These are phyloP conservation scores for Alternaria gaisen DNA, from an alignment of 2,329 filamentous ascomycete genomes.

Conservation along the genomic window DNA sequence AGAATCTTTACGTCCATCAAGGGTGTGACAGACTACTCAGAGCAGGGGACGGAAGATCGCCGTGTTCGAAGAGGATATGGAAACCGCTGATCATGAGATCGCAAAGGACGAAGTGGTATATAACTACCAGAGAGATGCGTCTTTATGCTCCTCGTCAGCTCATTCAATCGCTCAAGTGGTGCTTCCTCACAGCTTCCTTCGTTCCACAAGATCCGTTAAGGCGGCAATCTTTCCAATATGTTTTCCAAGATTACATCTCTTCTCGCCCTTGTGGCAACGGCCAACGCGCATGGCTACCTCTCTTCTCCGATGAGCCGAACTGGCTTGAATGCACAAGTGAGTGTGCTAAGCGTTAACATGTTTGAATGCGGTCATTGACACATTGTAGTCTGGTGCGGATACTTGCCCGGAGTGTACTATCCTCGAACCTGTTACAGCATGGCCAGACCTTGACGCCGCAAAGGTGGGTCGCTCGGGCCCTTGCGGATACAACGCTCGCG, in stretches of 20 bases:
- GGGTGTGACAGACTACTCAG: background rate
- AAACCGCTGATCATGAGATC: background rate
- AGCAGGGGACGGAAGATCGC: background rate
- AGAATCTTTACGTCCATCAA: background rate
- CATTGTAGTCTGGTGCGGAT: slow-evolving; percentile 32
- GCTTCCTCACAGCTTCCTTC: background rate
- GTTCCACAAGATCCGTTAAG: background rate
- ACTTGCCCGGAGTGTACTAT: slow-evolving; percentile 49
- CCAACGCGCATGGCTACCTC: slow-evolving; percentile 45
- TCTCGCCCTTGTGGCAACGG: slow-evolving; percentile 30
- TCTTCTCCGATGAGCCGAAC: slow-evolving; percentile 46
- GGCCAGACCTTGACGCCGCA: slow-evolving; percentile 42
- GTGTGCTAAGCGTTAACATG: background rate
- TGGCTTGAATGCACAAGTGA: slow-evolving; percentile 43
- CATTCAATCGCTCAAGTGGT: background rate
- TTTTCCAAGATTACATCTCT: slow-evolving; percentile 22
- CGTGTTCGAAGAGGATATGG: background rate
- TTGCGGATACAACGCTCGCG: slow-evolving; percentile 49
- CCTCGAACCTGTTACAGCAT: slow-evolving; percentile 45
- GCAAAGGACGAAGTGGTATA: background rate
- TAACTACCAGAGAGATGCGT: background rate
- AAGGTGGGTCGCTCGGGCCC: slow-evolving; percentile 44
- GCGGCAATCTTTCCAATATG: slow-evolving; percentile 21
- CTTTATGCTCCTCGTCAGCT: background rate
- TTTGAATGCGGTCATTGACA: background rate